Evolutionary conservation across 2,329 filamentous ascomycete species (phyloP).

Genomic region (Talaromyces sp.): DNA sequence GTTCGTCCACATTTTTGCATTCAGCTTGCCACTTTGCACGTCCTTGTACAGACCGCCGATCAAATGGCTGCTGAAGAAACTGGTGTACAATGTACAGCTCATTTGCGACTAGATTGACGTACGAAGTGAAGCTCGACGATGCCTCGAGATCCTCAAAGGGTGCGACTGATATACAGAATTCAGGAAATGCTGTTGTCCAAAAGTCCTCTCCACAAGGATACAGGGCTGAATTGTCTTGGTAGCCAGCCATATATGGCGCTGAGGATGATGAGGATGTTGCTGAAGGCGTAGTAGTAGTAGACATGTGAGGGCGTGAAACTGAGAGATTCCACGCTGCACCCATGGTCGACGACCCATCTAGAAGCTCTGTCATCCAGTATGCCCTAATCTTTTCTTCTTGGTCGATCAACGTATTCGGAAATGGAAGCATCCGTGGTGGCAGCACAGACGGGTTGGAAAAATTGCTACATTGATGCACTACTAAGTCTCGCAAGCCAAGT

Average conservation of each 20-base stretch:
- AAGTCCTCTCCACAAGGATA: constrained; percentile 6
- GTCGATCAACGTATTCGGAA: constrained; percentile 24
- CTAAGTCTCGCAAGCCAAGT: constrained; percentile 23
- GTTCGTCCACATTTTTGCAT: neutral
- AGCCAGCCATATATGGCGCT: neutral
- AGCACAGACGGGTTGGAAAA: constrained; percentile 22
- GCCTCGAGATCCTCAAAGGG: neutral
- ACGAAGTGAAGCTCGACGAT: neutral
- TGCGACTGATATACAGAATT: neutral
- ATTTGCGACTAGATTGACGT: constrained; percentile 3
- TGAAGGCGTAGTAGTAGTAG: constrained; percentile 2
- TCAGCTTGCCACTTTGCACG: constrained; percentile 3
- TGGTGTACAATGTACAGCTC: constrained; percentile 1
- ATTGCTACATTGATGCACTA: constrained; percentile 23
- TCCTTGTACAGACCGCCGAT: neutral
- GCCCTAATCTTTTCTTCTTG: constrained; percentile 30
- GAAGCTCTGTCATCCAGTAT: constrained; percentile 33
- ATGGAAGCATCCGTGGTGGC: constrained; percentile 19
- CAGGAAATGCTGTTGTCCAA: neutral
- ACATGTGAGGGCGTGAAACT: neutral
- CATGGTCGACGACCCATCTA: constrained; percentile 28
- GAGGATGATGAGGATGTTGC: neutral
- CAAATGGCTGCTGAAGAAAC: constrained; percentile 2
- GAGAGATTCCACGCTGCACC: constrained; percentile 24
- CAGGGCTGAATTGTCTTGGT: neutral